A percentile compares a stretch with the other conserved stretches of the same genome.
These are phyloP conservation scores for Coemansia sp. DNA, from an alignment of 192 early-diverging fungal genomes.

Conservation along the genomic window DNA sequence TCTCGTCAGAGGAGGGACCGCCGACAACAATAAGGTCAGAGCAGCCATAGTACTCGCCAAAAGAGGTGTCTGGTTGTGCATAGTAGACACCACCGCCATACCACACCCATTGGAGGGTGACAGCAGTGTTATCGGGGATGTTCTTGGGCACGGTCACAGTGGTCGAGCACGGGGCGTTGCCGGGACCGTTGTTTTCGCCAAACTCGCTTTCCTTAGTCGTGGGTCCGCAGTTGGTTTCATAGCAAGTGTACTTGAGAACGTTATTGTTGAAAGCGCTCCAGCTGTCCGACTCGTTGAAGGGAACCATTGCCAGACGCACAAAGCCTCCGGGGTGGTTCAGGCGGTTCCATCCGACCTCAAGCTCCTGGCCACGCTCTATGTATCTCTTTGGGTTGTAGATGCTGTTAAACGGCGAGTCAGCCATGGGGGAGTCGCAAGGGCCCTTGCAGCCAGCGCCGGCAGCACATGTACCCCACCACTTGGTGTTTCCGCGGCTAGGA, in stretches of 20 bases:
- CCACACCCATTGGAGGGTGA: slow-evolving; percentile 68
- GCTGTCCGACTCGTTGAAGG: slow-evolving; percentile 61
- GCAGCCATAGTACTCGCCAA: slow-evolving; percentile 65
- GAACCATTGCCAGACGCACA: slow-evolving; percentile 63
- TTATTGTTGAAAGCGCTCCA: slow-evolving; percentile 61
- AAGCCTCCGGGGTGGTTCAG: slow-evolving; percentile 68
- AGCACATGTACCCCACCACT: slow-evolving; percentile 55
- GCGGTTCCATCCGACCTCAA: slow-evolving; percentile 58
- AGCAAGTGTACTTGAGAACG: slow-evolving; percentile 60
- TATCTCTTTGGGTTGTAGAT: slow-evolving; percentile 58
- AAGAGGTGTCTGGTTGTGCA: slow-evolving; percentile 57
- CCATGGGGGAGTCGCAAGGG: slow-evolving; percentile 58
- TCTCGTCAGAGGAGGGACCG: slow-evolving; percentile 33
- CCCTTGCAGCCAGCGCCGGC: slow-evolving; percentile 64
- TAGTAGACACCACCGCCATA: slow-evolving; percentile 65
- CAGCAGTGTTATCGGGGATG: slow-evolving; percentile 56
- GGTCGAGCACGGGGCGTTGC: slow-evolving; percentile 57
- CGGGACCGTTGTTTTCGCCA: slow-evolving; percentile 60
- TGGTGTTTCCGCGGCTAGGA: slow-evolving; percentile 38
- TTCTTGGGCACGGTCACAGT: slow-evolving; percentile 56
- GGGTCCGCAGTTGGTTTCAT: slow-evolving; percentile 62
- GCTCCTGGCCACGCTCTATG: slow-evolving; percentile 58
- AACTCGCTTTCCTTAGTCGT: slow-evolving; percentile 38
- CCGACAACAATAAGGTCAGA: slow-evolving; percentile 59
- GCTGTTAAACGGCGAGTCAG: slow-evolving; percentile 57